Evolutionary conservation across 176 grass and related monocot genomes (phyloP).

Genomic region (Oryza brachyantha): DNA sequence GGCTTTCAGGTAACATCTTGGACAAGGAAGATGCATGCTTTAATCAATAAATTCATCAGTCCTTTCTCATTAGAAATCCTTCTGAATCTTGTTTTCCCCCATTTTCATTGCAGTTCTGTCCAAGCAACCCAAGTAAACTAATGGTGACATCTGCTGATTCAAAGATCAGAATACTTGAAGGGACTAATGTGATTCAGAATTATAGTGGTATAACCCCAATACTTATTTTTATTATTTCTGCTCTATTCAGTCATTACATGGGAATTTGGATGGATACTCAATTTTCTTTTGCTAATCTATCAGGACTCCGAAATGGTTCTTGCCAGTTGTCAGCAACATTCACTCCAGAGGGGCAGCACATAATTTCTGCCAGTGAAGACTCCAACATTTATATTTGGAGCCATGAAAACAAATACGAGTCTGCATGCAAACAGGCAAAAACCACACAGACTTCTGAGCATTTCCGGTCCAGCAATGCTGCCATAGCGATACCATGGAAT

Average conservation of each 20-base stretch:
- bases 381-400: conserved; percentile 82
- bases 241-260: background rate
- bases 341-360: conserved; percentile 65
- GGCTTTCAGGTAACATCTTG: conserved; percentile 72
- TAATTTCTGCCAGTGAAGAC: conserved; percentile 76
- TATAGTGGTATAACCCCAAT: conserved; percentile 70
- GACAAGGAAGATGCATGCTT: conserved; percentile 1
- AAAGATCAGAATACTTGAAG: conserved; percentile 78
- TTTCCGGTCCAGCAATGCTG: conserved; percentile 57
- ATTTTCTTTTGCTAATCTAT: conserved; percentile 30
- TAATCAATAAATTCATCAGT: background rate
- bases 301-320: conserved; percentile 56
- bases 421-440: conserved; percentile 54
- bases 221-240: conserved; percentile 17
- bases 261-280: conserved; percentile 6
- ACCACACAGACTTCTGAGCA: conserved; percentile 71
- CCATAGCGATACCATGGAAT: conserved; percentile 77
- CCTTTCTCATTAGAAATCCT: conserved; percentile 12
- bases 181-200: conserved; percentile 62
- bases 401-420: conserved; percentile 49
- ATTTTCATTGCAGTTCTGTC: conserved; percentile 64
- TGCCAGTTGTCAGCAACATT: conserved; percentile 67
- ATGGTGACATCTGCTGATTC: conserved; percentile 92
- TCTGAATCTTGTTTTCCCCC: conserved; percentile 26
- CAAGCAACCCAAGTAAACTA: conserved; percentile 55